phyloP scores from a whole-genome alignment of 306 rosid genomes.

The Sechiopsis laciniata region DNA sequence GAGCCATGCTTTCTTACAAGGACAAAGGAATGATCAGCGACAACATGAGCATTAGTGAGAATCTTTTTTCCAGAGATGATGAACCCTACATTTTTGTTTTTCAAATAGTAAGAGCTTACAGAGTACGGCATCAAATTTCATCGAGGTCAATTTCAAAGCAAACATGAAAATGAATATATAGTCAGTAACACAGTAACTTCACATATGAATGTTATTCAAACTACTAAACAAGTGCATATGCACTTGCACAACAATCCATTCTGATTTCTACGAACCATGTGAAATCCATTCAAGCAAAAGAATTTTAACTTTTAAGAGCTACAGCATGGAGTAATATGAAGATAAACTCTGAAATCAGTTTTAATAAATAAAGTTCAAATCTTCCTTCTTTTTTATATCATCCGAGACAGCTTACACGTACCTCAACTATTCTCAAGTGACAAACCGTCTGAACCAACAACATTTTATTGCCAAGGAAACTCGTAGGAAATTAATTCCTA shows the following conservation, averaged over 20 bases:
- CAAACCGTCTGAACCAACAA: too few relatives aligned
- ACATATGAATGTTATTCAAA: not conserved
- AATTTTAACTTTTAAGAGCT: not conserved
- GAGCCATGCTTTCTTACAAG: constrained; percentile 93
- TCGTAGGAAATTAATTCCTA: too few relatives aligned
- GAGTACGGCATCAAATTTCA: not conserved
- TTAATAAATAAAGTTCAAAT: not conserved
- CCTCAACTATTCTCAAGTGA: too few relatives aligned
- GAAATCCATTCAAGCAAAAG: constrained; percentile 5
- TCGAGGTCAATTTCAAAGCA: not conserved
- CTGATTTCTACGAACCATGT: not conserved
- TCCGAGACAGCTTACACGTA: too few relatives aligned
- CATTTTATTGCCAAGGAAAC: too few relatives aligned
- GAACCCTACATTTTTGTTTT: constrained; percentile 45
- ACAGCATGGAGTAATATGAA: not conserved
- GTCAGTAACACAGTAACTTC: not conserved
- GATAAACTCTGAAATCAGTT: not conserved
- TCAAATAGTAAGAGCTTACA: constrained; percentile 4
- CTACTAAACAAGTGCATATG: not conserved
- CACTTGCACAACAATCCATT: not conserved
- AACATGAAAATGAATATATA: constrained; percentile 8
- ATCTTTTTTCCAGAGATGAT: constrained; percentile 60
- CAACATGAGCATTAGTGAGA: constrained; percentile 90
- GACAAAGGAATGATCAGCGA: constrained; percentile 81
- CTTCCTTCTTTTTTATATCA: not conserved